Conservation (phyloP, 768 basidiomycete genomes). For the Coprinellus micaceus region DNA sequence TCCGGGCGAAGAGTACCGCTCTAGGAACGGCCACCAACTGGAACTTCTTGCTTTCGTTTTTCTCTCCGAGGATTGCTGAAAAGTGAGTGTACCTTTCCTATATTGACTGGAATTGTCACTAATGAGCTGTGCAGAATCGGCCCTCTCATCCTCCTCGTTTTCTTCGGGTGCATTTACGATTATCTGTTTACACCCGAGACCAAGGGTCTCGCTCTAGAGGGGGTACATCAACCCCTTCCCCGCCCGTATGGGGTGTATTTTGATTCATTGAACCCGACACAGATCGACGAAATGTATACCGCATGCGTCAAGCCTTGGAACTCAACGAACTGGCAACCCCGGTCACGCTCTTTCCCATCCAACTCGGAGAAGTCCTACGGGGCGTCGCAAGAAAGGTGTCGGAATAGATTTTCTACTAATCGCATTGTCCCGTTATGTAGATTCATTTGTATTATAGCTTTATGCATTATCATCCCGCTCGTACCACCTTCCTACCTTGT, state of each 20-base stretch:
- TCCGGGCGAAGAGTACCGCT: conserved; percentile 74
- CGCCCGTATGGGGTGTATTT: background rate
- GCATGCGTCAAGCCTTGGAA: conserved; percentile 66
- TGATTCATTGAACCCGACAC: background rate
- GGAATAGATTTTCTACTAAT: too few relatives aligned
- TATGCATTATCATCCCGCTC: too few relatives aligned
- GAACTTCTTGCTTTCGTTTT: conserved; percentile 75
- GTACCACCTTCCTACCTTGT: too few relatives aligned
- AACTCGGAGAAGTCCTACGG: too few relatives aligned
- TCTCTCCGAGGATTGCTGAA: conserved; percentile 62
- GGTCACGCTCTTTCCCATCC: too few relatives aligned
- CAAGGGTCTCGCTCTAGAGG: conserved; percentile 71
- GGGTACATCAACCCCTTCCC: conserved; percentile 35
- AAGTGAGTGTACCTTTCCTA: conserved; percentile 31
- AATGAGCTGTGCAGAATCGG: conserved; percentile 63
- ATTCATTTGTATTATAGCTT: too few relatives aligned
- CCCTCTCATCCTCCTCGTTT: conserved; percentile 71
- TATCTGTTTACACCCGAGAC: conserved; percentile 80
- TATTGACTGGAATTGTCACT: conserved; percentile 1
- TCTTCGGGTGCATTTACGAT: conserved; percentile 73
- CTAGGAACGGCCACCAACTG: conserved; percentile 62
- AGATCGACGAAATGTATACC: conserved; percentile 76
- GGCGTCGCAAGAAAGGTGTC: too few relatives aligned
- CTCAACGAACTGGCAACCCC: conserved; percentile 56
- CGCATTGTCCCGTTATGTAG: too few relatives aligned